Evolutionary conservation across 139 green algal species (phyloP).

Genomic region (Klebsormidium nitens): DNA sequence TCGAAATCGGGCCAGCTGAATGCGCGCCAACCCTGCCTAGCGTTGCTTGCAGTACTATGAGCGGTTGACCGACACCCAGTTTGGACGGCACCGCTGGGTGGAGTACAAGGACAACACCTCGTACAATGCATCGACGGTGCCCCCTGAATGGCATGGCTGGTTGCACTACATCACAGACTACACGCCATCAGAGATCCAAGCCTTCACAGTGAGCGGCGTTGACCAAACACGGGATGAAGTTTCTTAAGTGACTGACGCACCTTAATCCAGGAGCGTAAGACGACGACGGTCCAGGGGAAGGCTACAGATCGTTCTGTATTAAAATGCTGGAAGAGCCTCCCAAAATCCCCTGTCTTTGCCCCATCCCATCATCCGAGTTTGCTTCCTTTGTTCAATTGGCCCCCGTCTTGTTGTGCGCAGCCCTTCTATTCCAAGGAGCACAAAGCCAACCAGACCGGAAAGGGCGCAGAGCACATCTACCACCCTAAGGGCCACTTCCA

Average conservation of each 20-base stretch:
- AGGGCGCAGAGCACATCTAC: constrained; percentile 26
- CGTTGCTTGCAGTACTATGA: no score
- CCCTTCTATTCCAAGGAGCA: constrained; percentile 24
- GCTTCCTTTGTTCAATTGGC: not conserved
- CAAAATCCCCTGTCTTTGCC: constrained; percentile 9
- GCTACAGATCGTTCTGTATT: not conserved
- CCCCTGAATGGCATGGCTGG: constrained; percentile 69
- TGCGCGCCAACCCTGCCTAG: no score
- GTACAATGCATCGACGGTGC: constrained; percentile 44
- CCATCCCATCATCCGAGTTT: constrained; percentile 6
- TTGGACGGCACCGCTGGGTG: constrained; percentile 61
- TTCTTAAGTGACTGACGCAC: constrained; percentile 5
- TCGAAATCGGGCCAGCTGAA: no score
- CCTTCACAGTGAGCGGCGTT: not conserved
- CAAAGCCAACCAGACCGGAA: constrained; percentile 26
- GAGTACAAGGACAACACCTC: constrained; percentile 52
- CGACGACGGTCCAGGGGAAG: not conserved
- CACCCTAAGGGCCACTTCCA: constrained; percentile 41
- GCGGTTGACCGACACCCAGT: constrained; percentile 7
- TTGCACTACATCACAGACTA: constrained; percentile 58
- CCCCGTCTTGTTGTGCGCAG: constrained; percentile 13
- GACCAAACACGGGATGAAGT: constrained; percentile 23
- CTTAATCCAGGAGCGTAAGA: not conserved
- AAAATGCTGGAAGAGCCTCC: not conserved
- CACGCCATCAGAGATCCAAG: constrained; percentile 24